Evolutionary conservation across 108 stramenopile species (phyloP).

Genomic region (Skeletonema menzelii): DNA sequence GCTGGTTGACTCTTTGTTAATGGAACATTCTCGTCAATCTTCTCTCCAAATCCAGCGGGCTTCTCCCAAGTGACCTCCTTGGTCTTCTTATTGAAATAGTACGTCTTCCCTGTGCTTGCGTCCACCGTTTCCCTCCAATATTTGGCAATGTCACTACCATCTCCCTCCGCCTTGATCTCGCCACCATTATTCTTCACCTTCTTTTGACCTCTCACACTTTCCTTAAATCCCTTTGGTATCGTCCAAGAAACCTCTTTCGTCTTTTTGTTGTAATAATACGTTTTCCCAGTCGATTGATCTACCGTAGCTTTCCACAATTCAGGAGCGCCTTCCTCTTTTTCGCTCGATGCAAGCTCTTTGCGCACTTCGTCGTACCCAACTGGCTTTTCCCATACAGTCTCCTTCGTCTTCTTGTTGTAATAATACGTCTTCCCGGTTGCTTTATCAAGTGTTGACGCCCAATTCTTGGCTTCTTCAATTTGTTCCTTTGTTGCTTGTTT

Average conservation of each 20-base stretch:
- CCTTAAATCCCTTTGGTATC: slow-evolving; percentile 59
- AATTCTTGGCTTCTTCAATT: slow-evolving; percentile 22
- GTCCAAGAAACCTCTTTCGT: slow-evolving; percentile 72
- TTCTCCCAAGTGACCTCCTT: slow-evolving; percentile 72
- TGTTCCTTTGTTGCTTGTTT: not conserved
- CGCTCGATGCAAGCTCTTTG: not conserved
- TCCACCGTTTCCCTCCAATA: slow-evolving; percentile 40
- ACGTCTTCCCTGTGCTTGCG: slow-evolving; percentile 48
- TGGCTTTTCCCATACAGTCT: slow-evolving; percentile 17
- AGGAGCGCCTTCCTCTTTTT: not conserved
- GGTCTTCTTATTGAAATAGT: slow-evolving; percentile 77
- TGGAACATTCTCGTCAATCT: not conserved
- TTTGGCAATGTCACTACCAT: slow-evolving; percentile 18
- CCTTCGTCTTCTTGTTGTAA: slow-evolving; percentile 20
- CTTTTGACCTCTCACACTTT: slow-evolving; percentile 21
- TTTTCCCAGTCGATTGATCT: slow-evolving; percentile 58
- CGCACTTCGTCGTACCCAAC: slow-evolving; percentile 21
- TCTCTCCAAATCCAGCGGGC: slow-evolving; percentile 50
- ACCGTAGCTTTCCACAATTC: slow-evolving; percentile 55
- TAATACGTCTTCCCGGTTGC: slow-evolving; percentile 20
- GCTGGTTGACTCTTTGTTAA: not conserved
- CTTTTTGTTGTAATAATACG: slow-evolving; percentile 72
- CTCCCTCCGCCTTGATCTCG: slow-evolving; percentile 15
- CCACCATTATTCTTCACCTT: slow-evolving; percentile 1
- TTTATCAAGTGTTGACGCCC: slow-evolving; percentile 10